Percentiles rank a stretch among this genome's conserved stretches.
phyloP scores from a whole-genome alignment of 192 early-diverging fungal genomes.

The Phlyctochytrium planicorne region DNA sequence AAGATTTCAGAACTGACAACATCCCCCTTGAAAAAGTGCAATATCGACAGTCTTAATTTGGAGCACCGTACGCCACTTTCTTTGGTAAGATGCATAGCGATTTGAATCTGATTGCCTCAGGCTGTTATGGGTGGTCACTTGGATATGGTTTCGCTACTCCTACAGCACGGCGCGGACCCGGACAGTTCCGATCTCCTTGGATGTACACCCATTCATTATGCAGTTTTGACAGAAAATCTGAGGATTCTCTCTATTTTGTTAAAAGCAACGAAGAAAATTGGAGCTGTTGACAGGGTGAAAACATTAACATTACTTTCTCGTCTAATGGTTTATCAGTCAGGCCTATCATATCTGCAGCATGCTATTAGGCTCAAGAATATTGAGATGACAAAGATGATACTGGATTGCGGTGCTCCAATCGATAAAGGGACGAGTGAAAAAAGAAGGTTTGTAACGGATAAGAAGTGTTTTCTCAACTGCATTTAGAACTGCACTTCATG shows the following conservation, averaged over 20 bases:
- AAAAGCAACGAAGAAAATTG: too few relatives aligned
- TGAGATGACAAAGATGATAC: constrained; percentile 14
- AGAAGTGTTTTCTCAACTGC: too few relatives aligned
- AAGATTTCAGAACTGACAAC: constrained; percentile 4
- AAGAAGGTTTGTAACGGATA: too few relatives aligned
- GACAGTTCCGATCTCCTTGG: constrained; percentile 34
- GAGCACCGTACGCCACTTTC: constrained; percentile 30
- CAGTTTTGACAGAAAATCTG: constrained; percentile 27
- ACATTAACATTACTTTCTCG: too few relatives aligned
- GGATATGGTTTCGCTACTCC: constrained; percentile 31
- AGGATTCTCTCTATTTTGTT: too few relatives aligned
- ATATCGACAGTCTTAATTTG: constrained; percentile 23
- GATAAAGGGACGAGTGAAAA: too few relatives aligned
- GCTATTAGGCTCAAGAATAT: constrained; percentile 25
- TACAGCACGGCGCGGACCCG: constrained; percentile 22
- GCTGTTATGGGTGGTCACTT: constrained; percentile 27
- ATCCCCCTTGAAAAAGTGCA: constrained; percentile 21
- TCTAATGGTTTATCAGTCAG: constrained; percentile 28
- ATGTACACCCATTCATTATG: constrained; percentile 35
- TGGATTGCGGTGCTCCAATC: background rate
- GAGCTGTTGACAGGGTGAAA: too few relatives aligned
- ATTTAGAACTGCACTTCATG: constrained; percentile 39
- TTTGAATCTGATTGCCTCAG: constrained; percentile 8
- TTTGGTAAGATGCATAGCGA: constrained; percentile 8
- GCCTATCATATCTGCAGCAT: constrained; percentile 34